Evolutionary conservation across 2,329 filamentous ascomycete genomes (phyloP).

Genomic region (Orbilia oligospora): DNA sequence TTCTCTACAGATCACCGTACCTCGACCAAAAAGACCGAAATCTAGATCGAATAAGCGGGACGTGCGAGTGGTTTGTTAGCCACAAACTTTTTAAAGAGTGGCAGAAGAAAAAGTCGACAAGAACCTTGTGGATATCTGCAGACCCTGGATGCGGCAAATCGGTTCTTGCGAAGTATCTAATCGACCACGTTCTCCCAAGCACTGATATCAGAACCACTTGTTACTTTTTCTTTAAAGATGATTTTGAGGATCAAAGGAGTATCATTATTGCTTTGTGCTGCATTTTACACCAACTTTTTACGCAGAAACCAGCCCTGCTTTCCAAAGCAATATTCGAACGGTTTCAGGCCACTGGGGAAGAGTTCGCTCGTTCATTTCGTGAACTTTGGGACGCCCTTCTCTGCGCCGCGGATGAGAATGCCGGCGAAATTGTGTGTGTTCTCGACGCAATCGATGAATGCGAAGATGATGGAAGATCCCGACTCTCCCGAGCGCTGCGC

Average conservation of each 20-base stretch:
- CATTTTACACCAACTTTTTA: constrained; percentile 67
- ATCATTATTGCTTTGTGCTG: constrained; percentile 65
- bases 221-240: constrained; percentile 26
- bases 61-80: constrained; percentile 35
- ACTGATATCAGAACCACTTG: constrained; percentile 17
- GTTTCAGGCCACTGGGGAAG: neutral
- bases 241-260: constrained; percentile 35
- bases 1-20: constrained; percentile 12
- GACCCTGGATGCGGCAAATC: constrained; percentile 70
- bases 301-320: constrained; percentile 60
- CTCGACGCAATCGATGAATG: constrained; percentile 69
- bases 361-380: constrained; percentile 3
- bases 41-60: constrained; percentile 12
- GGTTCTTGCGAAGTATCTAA: constrained; percentile 67
- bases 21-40: constrained; percentile 30
- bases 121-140: constrained; percentile 67
- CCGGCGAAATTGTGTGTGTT: constrained; percentile 65
- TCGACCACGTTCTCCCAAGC: constrained; percentile 65
- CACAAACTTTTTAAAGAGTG: constrained; percentile 26
- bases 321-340: constrained; percentile 19
- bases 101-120: constrained; percentile 51
- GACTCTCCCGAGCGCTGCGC: constrained; percentile 63
- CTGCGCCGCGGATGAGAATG: constrained; percentile 7
- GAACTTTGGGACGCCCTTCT: constrained; percentile 42
- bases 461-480: constrained; percentile 51